Evolutionary conservation across 345 rosid species (phyloP).

Genomic region (Eutrema japonicum): DNA sequence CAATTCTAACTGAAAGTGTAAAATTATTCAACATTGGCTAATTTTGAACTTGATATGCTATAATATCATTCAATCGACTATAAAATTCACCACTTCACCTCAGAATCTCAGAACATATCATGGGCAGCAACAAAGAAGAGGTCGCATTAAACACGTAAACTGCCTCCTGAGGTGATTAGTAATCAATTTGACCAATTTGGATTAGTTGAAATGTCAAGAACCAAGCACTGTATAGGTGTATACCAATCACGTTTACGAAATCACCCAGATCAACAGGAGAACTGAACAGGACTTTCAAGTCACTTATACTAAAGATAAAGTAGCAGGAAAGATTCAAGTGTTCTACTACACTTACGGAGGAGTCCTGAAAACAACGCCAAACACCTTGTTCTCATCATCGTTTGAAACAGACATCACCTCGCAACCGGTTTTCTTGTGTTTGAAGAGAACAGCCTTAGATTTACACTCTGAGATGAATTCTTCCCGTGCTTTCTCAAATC

Average conservation of each 20-base stretch:
- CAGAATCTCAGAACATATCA: not conserved
- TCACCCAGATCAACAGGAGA: not conserved
- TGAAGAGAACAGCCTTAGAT: conserved; percentile 77
- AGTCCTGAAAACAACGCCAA: conserved; percentile 84
- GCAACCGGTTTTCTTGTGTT: conserved; percentile 86
- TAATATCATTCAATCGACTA: not conserved
- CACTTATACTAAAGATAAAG: not conserved
- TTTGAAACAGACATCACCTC: conserved; percentile 88
- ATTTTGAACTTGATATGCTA: not conserved
- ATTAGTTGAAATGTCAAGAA: conserved; percentile 1
- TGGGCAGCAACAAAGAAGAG: not conserved
- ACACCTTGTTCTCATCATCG: conserved; percentile 86
- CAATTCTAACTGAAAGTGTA: not conserved
- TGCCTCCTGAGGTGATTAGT: not conserved
- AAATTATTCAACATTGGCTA: conserved; percentile 2
- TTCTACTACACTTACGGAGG: conserved; percentile 66
- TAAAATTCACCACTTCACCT: not conserved
- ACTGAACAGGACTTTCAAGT: not conserved
- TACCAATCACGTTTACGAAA: not conserved
- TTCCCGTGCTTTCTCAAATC: conserved; percentile 81
- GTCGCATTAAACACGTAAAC: not conserved
- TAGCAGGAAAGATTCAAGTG: not conserved
- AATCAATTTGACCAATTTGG: not conserved
- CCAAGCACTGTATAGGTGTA: not conserved
- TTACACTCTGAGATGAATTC: conserved; percentile 83